Evolutionary conservation across 176 grass and related monocot genomes (phyloP).

Genomic region (Puccinellia tenuiflora): DNA sequence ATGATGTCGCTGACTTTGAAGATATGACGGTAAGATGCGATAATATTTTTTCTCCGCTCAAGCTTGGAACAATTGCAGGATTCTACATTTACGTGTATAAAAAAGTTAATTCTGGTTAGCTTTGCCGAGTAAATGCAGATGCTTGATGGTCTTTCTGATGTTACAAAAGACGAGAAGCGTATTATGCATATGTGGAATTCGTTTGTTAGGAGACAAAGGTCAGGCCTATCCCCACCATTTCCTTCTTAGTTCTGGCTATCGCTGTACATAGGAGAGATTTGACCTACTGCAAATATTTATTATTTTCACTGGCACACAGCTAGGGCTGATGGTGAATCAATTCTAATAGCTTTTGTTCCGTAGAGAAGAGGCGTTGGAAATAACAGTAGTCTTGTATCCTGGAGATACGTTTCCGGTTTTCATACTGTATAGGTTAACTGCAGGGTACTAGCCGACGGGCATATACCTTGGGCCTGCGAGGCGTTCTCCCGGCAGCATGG

Average conservation of each 20-base stretch:
- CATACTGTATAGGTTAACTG: constrained; percentile 1
- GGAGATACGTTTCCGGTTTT: not conserved
- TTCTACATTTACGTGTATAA: not conserved
- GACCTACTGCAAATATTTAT: not conserved
- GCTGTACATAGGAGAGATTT: not conserved
- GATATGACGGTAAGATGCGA: constrained; percentile 64
- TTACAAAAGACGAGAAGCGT: constrained; percentile 74
- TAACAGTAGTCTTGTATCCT: not conserved
- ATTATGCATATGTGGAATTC: constrained; percentile 98
- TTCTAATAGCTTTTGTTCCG: too few species aligned
- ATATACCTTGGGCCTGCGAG: constrained; percentile 72
- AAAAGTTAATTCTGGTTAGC: not conserved
- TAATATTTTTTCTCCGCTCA: constrained; percentile 14
- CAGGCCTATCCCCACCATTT: not conserved
- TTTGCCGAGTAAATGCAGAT: constrained; percentile 43
- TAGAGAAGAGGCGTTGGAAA: too few species aligned
- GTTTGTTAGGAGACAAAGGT: constrained; percentile 87
- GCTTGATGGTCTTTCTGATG: constrained; percentile 79
- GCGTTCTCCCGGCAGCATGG: constrained; percentile 72
- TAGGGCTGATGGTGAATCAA: not conserved
- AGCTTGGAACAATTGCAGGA: not conserved
- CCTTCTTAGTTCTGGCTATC: not conserved
- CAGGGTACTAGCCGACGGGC: constrained; percentile 68
- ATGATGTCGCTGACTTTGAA: constrained; percentile 87
- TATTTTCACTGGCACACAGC: not conserved